Base-by-base conservation (phyloP, 257 asterid genomes). In the Striga asiatica region DNA sequence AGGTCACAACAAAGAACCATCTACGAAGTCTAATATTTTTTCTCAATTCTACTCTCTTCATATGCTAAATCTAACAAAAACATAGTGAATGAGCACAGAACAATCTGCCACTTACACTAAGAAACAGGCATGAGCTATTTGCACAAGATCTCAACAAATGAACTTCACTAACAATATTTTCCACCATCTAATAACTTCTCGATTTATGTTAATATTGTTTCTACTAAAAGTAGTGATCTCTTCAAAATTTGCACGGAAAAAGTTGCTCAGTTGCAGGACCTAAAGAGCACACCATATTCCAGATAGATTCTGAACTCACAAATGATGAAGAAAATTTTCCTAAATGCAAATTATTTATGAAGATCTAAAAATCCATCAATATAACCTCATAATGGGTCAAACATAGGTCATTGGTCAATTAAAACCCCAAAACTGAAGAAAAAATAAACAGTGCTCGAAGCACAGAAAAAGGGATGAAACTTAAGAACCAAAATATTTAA, bases 151-250 rank as follows among this genome's bases (percentile, higher is more conserved):
- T 56, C 54, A 43, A 18, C 24, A 58, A 17, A 42, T 25, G 47
- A 41, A n/a, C 43, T 56, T 4, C 41, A 25, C 41, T 7, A 14
- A 23, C 37, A 56, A 22, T 13, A 56, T 54, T 34, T 3, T 9
- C 46, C 59, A 53, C 50, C 37, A 56, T 21, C 23, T 38, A 31
- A 3, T 52, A 18, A 28, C 50, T 37, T 13, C 61, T 52, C 35
- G 41, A 27, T 0, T 39, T 8, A 7, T 5, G 7, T 54, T 42
- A 54, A 21, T 20, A 11, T 10, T 12, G 5, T 19, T n/a, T 54
- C 25, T 8, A 18, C 7, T 34, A 17, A 34, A 32, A 19, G 20
- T 10, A 54, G 9, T 23, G 11, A 11, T 35, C 22, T 35, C 60
- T 35, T 19, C 29, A 23, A 6, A 35, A 54, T 22, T 21, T 35